Base-by-base conservation (phyloP, 2,329 filamentous ascomycete genomes). In the Sodiomyces alkalinus region DNA sequence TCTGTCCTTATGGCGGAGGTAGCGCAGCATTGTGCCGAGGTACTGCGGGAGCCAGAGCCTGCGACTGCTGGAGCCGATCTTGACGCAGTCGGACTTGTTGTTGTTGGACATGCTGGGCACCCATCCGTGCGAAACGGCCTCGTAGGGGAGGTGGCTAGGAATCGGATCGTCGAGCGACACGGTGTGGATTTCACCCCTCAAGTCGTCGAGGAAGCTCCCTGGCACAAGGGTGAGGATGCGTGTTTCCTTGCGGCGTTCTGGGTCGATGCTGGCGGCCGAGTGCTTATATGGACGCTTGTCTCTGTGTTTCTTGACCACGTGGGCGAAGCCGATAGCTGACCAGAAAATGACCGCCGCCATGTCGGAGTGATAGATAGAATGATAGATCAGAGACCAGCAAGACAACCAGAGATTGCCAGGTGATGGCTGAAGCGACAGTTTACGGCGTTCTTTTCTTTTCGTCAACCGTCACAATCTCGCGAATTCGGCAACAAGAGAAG, bases 101-200 rank as follows among this genome's bases (percentile, higher is more conserved):
- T 15, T 17, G 23, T 17, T 26, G 6, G 21, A 24, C 9, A 16
- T 17, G 8, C 8, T 14, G 26, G 35, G 32, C 7, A 34, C 36
- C 36, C 34, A 36, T 8, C 29, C 34, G 22, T 38, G 37, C 3
- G 36, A 38, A 18, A 38, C 22, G 19, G 36, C 36, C 28, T 38
- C 36, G 21, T 37, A 38, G 4, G 31, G 27, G 10, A 28, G 20
- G 16, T 24, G 29, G 4, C 28, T 24, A 7, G 30, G 27, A 7
- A 28, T 25, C 6, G 33, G 19, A 15, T 34, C 36, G 4, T 27
- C 22, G 20, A 29, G 16, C 16, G 27, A 29, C 7, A 29, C 18
- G 16, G 16, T 29, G 14, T 29, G 27, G 3, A 29, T 12, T 8
- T 29, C 27, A 17, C 27, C 27, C 21, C 24, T 22, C 15, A 29